Conservation (phyloP, 1,139 yeast species). For the Blastobotrys niveus region DNA sequence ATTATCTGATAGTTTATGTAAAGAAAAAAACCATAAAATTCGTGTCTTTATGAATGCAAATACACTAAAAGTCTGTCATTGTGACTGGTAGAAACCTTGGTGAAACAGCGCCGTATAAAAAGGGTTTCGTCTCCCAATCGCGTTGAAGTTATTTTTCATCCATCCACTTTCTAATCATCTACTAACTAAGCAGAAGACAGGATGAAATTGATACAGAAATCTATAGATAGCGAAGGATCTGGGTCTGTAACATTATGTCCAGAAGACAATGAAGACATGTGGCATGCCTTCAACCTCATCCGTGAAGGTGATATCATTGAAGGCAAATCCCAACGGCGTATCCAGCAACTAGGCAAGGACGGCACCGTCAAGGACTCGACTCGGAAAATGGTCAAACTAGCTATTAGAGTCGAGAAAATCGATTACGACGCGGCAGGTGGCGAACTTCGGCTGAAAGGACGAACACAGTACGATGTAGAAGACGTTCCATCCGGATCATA, state of each 20-base stretch:
- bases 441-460: slow-evolving; percentile 73
- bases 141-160: neutral
- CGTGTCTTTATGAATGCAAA: no score
- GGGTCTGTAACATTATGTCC: slow-evolving; percentile 67
- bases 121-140: no score
- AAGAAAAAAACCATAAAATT: no score
- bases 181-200: neutral
- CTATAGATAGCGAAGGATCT: slow-evolving; percentile 54
- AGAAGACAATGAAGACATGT: slow-evolving; percentile 87
- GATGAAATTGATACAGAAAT: slow-evolving; percentile 52
- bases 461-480: slow-evolving; percentile 59
- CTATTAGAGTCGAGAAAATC: slow-evolving; percentile 56
- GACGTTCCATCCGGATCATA: slow-evolving; percentile 80
- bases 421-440: slow-evolving; percentile 79
- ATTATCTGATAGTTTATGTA: no score
- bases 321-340: slow-evolving; percentile 61
- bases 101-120: no score
- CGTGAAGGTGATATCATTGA: slow-evolving; percentile 70
- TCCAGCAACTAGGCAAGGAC: slow-evolving; percentile 43
- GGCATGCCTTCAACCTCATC: slow-evolving; percentile 79
- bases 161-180: neutral
- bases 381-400: slow-evolving; percentile 51
- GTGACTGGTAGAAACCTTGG: no score
- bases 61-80: no score
- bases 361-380: slow-evolving; percentile 30